Base-by-base conservation (phyloP, 139 green algal species). In the Astrephomene gubernaculifera region DNA sequence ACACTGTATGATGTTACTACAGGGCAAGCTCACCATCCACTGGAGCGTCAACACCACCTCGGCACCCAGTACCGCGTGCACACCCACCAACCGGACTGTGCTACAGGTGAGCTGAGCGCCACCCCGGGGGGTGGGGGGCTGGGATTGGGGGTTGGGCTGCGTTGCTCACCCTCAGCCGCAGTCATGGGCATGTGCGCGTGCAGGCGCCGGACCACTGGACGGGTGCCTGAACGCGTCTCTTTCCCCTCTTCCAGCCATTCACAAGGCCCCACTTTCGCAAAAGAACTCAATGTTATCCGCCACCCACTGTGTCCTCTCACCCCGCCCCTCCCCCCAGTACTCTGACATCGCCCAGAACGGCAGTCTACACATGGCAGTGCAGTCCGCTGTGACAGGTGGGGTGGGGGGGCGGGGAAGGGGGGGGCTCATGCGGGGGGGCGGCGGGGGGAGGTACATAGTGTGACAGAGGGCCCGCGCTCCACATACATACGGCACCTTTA, bases 281-380 rank as follows among this genome's bases (percentile, higher is more conserved):
- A n/a, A 17, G 14, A 17, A 65, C 57, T 65, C 57, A 33, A 17
- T 27, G 17, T 35, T 24, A 9, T 9, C 57, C 57, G 57, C 19
- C 57, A 24, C n/a, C n/a, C n/a, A 24, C 57, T n/a, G 14, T 65
- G 19, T 24, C 6, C 22, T 24, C 22, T 65, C 57, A 17, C 29
- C 19, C 57, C 57, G 22, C 22, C 22, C 57, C 19, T 65, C 22
- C 17, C 31, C 36, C 22, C 78, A 84, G 78, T 41, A 61, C 41
- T 31, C 4, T 5, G 19, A 76, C 0, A 39, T 76, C 39, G 24
- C 24, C 25, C 7, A 24, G 14, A 60, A 29, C 71, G 73, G 73
- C 73, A 38, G 35, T 1, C 73, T 81, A 0, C 73, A 81, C 73
- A 69, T 81, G 52, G 73, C 73, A 9, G 73, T 81, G 57, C 73